Conservation (phyloP, 805 yeast genomes). For the Schizosaccharomyces japonicus region DNA sequence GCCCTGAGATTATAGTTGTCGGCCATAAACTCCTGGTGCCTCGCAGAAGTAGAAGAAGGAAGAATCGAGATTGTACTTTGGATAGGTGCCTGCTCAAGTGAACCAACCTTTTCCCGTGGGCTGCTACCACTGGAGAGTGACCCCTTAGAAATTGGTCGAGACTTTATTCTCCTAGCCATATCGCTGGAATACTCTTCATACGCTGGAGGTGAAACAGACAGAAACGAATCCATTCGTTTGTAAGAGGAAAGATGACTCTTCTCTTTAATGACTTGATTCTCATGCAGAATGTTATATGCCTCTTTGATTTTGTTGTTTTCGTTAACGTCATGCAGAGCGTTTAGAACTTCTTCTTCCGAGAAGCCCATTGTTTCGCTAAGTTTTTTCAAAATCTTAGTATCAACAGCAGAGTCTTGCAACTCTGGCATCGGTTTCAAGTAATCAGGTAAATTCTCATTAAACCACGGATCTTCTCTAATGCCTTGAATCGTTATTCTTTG, state of each 20-base stretch:
- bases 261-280: conserved; percentile 45
- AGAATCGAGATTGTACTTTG: neutral
- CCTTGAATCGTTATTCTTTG: conserved; percentile 82
- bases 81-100: neutral
- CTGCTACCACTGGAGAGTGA: too few species aligned
- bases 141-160: too few species aligned
- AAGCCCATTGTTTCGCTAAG: conserved; percentile 72
- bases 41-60: neutral
- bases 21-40: too few species aligned
- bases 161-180: neutral
- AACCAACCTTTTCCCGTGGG: neutral
- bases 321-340: conserved; percentile 34
- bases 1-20: too few species aligned
- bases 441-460: conserved; percentile 53
- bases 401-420: conserved; percentile 21
- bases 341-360: conserved; percentile 58
- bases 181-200: conserved; percentile 16
- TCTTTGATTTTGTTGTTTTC: conserved; percentile 52
- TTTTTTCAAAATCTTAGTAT: conserved; percentile 52
- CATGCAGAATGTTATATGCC: conserved; percentile 62
- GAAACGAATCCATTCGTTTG: conserved; percentile 29
- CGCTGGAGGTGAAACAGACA: conserved; percentile 41
- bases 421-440: conserved; percentile 43
- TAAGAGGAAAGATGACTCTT: conserved; percentile 20
- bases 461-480: conserved; percentile 88